Evolutionary conservation across 1,284 basidiomycete genomes (phyloP), one percentile per base, ranked within the genome.

Genomic region (Ganoderma sp.): DNA sequence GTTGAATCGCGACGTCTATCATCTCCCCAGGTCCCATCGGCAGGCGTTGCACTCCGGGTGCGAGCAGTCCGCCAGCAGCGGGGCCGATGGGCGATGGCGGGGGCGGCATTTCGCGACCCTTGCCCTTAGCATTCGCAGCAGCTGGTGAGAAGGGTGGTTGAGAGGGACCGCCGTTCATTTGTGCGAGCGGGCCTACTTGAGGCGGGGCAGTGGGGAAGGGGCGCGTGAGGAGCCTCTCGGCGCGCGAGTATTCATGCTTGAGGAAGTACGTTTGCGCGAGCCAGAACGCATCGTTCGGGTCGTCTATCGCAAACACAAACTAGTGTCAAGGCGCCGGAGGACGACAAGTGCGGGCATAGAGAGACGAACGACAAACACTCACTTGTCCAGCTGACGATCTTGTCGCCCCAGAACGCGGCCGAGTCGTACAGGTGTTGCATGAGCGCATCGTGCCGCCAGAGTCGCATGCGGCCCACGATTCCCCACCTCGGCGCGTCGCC

Each of bases 351-450:
- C 22, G 22, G 10, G 14, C 12, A 22, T 8, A 48, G 22, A 10
- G 8, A 22, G 22, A 22, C n/a, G 22, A 12, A 37, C 28, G 19
- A 37, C 66, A 87, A 25, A 37, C 65, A 87, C 94, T 79, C 77
- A 97, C 96, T 92, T 54, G 97, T 98, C 90, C 96, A 95, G 66
- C 89, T 93, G 45, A 98, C 83, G 57, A 99, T 89, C 80, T 99
- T 99, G 82, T 97, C 94, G 2, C 97, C 98, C 98, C 98, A 99
- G 78, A 99, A 99, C 10, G 94, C 92, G 15, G 98, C 98, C 0
- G 97, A 98, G 73, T 97, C 95, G 80, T 99, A 98, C 39, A 99
- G 83, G 82, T 99, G 97, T 79, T 99, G 97, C 88, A 97, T 95
- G 75, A 98, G 88, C 48, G 98, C 97, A 81, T 99, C 98, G 77